phyloP scores from a whole-genome alignment of 2,329 filamentous ascomycete species.

The Fusarium nurragi region DNA sequence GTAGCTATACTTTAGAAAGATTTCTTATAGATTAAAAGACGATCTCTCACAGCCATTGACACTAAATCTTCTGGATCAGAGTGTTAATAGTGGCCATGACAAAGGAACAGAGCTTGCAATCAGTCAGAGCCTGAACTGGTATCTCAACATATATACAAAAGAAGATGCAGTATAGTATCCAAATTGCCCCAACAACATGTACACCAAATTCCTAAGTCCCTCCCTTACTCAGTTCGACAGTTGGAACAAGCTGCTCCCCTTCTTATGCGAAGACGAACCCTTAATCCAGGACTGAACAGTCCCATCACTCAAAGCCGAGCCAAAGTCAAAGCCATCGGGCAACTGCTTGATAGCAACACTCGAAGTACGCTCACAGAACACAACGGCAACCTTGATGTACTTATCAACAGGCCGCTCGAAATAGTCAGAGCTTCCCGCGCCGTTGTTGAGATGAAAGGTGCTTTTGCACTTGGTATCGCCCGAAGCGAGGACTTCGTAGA shows the following conservation, averaged over 20 bases:
- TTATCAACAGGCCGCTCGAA: conserved; percentile 70
- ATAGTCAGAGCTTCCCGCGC: conserved; percentile 75
- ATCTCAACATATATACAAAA: conserved; percentile 21
- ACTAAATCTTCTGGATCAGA: neutral
- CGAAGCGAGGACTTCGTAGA: conserved; percentile 74
- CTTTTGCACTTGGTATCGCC: conserved; percentile 75
- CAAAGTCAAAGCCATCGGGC: conserved; percentile 53
- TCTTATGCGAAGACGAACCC: conserved; percentile 16
- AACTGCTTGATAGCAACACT: conserved; percentile 67
- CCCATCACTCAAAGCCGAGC: conserved; percentile 50
- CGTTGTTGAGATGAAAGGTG: conserved; percentile 71
- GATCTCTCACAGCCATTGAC: neutral
- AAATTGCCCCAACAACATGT: neutral
- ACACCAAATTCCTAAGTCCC: neutral
- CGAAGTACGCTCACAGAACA: conserved; percentile 64
- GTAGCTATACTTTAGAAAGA: conserved; percentile 23
- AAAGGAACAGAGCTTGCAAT: neutral
- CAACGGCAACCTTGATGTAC: conserved; percentile 70
- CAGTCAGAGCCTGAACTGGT: conserved; percentile 6
- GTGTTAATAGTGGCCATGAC: neutral
- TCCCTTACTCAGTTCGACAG: neutral
- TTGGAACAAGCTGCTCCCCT: conserved; percentile 41
- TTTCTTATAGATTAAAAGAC: conserved; percentile 17
- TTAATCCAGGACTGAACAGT: conserved; percentile 51
- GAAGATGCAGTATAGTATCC: conserved; percentile 12